These are phyloP conservation scores for Boletus eberwhitei DNA, from an alignment of 768 basidiomycete genomes.

Conservation along the genomic window DNA sequence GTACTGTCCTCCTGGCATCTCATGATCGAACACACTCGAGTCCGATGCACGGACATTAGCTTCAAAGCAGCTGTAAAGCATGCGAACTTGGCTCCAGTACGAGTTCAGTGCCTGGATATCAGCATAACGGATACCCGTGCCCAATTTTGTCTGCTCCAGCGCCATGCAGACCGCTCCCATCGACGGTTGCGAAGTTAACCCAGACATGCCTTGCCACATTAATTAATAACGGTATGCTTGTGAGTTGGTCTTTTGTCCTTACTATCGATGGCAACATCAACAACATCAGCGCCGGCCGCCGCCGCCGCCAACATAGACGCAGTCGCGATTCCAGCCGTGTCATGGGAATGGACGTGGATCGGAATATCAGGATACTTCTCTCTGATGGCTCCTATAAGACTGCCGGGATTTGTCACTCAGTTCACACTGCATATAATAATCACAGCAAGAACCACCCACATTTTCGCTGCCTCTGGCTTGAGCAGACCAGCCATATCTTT, in stretches of 20 bases:
- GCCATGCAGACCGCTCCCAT: slow-evolving; percentile 98
- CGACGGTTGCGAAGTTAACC: slow-evolving; percentile 95
- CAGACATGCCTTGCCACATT: slow-evolving; percentile 80
- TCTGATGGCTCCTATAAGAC: slow-evolving; percentile 91
- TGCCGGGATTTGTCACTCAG: slow-evolving; percentile 28
- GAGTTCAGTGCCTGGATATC: slow-evolving; percentile 96
- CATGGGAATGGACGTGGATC: slow-evolving; percentile 99
- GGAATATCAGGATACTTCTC: slow-evolving; percentile 96
- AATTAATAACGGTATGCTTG: slow-evolving; percentile 9
- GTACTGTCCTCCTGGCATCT: slow-evolving; percentile 98
- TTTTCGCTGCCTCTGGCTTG: slow-evolving; percentile 89
- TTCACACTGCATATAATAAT: background rate
- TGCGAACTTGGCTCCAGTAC: slow-evolving; percentile 97
- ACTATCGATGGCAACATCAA: slow-evolving; percentile 99
- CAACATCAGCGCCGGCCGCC: slow-evolving; percentile 95
- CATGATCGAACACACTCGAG: slow-evolving; percentile 97
- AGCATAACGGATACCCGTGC: slow-evolving; percentile 94
- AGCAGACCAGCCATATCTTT: slow-evolving; percentile 99
- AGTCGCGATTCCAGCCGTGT: slow-evolving; percentile 96
- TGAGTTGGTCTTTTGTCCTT: slow-evolving; percentile 29
- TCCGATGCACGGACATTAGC: slow-evolving; percentile 97
- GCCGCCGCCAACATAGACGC: slow-evolving; percentile 98
- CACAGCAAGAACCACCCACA: slow-evolving; percentile 48
- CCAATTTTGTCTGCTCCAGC: slow-evolving; percentile 88
- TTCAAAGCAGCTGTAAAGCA: slow-evolving; percentile 95